Base-by-base conservation (phyloP, 1,139 yeast species). In the Schwanniomyces etchellsii region DNA sequence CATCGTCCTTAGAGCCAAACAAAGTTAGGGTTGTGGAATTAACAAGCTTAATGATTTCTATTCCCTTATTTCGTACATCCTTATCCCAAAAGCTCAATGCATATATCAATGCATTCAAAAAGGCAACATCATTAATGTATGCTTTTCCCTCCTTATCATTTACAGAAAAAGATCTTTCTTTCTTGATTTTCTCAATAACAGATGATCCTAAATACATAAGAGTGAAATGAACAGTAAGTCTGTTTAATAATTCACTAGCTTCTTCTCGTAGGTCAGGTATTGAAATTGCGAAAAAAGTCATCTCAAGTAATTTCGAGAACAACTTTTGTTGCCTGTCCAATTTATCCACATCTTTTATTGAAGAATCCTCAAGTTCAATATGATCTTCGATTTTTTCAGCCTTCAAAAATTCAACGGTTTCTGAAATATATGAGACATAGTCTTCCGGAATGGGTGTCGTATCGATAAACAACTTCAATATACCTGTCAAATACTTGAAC, bases 61-160 rank as follows among this genome's bases (percentile, higher is more conserved):
- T 63, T 35, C 95, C 96, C 30, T 80, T 74, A 3, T 74, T 75
- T 34, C 89, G 67, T 1, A 89, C 91, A 14, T 73, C 75, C 16
- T 69, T 63, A 35, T 79, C 72, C 61, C 86, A 83, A 39, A 83
- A 88, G 36, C 95, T 80, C 39, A 91, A 65, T 0, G 96, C 91
- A 49, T 74, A 78, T 20, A 80, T 75, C 28, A 91, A 73, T 0
- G 94, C 94, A 41, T 78, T 78, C 28, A 88, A 64, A 31, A 86
- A 64, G 0, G 84, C 69, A 27, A 77, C 74, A 35, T 88, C 93
- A 35, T 78, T 80, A 22, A 89, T 67, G 38, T 69, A 70, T 4
- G 80, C 77, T 26, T 66, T 66, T 0, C 96, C 96, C 55, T 88
- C 96, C 35, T 81, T 77, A 42, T 86, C 89, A 35, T 74, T 74